A percentile compares a stretch with the other conserved stretches of the same genome.
Conservation (phyloP, 768 basidiomycete genomes). For the Erythrobasidium yunnanense region DNA sequence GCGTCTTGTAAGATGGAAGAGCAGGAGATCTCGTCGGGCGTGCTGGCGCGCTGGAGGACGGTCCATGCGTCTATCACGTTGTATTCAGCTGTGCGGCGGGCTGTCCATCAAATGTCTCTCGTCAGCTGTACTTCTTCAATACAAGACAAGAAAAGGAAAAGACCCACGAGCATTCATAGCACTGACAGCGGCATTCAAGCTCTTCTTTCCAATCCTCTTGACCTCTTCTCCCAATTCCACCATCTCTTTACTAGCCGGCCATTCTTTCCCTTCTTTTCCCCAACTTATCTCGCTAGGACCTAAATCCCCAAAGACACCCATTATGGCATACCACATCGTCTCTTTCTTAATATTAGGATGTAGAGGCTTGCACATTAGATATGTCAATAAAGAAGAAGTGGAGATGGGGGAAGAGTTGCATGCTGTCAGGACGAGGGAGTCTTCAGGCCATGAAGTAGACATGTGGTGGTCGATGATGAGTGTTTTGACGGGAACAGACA, state of each 20-base stretch:
- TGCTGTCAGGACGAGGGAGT: conserved; percentile 44
- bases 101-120: conserved; percentile 10
- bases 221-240: conserved; percentile 29
- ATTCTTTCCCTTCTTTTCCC: conserved; percentile 37
- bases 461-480: conserved; percentile 50
- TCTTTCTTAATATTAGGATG: conserved; percentile 37
- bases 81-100: conserved; percentile 42
- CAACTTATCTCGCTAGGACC: conserved; percentile 39
- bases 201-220: conserved; percentile 44
- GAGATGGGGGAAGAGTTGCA: conserved; percentile 45
- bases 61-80: conserved; percentile 43
- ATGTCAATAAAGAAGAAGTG: conserved; percentile 47
- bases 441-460: conserved; percentile 44
- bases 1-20: conserved; percentile 42
- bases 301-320: conserved; percentile 47
- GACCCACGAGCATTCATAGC: conserved; percentile 46
- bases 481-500: conserved; percentile 29
- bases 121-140: neutral
- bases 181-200: conserved; percentile 45
- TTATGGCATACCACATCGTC: conserved; percentile 44
- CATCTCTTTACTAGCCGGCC: conserved; percentile 40
- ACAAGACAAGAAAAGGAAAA: conserved; percentile 22
- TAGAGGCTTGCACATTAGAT: conserved; percentile 43
- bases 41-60: conserved; percentile 40
- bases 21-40: conserved; percentile 40